Conservation (phyloP, 306 rosid species). For the Glycine latifolia region DNA sequence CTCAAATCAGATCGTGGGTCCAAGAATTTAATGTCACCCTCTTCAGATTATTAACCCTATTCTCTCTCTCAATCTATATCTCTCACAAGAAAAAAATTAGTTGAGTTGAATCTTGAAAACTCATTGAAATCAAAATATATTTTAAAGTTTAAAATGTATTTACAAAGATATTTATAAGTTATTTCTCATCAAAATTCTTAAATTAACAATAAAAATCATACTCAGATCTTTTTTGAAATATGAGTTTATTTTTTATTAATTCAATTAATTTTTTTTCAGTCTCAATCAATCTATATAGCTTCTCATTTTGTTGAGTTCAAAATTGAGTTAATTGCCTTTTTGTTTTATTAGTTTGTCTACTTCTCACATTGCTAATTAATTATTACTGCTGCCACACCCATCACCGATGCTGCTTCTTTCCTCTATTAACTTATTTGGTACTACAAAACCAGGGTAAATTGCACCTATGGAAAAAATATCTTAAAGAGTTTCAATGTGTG, state of each 20-base stretch:
- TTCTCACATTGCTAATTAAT: constrained; percentile 31
- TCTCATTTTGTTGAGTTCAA: not conserved
- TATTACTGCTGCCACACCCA: not conserved
- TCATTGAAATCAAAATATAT: too few species aligned
- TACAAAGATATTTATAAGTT: too few species aligned
- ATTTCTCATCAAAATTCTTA: too few species aligned
- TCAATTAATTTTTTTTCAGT: too few species aligned
- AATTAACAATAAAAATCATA: too few species aligned
- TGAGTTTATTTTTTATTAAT: too few species aligned
- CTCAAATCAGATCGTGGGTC: constrained; percentile 70
- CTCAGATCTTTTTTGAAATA: too few species aligned
- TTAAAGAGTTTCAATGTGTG: not conserved
- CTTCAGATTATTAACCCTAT: constrained; percentile 32
- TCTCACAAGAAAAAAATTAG: too few species aligned
- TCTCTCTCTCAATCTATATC: not conserved
- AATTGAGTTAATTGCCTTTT: constrained; percentile 1
- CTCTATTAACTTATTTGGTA: constrained; percentile 33
- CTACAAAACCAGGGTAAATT: constrained; percentile 16
- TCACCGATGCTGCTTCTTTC: constrained; percentile 36
- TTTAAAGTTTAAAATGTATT: too few species aligned
- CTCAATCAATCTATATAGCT: too few species aligned
- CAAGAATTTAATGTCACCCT: constrained; percentile 52
- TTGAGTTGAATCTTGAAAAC: too few species aligned
- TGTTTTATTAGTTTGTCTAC: constrained; percentile 33
- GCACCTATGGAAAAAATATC: not conserved